A percentile compares a stretch with the other conserved stretches of the same genome.
These are phyloP conservation scores for Psidium friedrichsthalianum DNA, from an alignment of 345 rosid species.

Conservation along the genomic window DNA sequence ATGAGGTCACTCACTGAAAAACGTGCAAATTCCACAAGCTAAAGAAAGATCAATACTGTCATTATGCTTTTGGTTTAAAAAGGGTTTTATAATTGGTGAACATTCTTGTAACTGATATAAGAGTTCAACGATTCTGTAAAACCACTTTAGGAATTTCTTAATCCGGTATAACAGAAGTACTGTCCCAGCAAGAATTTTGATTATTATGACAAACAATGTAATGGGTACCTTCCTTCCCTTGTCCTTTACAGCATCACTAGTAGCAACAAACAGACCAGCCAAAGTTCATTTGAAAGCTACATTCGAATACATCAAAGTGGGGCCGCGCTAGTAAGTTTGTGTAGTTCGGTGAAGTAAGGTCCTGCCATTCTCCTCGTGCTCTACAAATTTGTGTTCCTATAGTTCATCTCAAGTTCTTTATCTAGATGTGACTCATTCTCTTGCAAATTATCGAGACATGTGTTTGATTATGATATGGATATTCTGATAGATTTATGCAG, in stretches of 20 bases:
- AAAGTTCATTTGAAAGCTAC: neutral
- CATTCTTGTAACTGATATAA: neutral
- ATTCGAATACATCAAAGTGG: neutral
- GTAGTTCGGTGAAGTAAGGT: neutral
- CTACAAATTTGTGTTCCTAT: neutral
- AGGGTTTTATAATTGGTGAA: neutral
- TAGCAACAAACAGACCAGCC: neutral
- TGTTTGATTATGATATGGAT: neutral
- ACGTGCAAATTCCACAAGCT: neutral
- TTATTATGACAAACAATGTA: neutral
- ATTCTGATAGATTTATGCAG: neutral
- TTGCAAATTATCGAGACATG: neutral
- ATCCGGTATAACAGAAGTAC: neutral
- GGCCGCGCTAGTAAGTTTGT: neutral
- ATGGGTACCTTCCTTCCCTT: neutral
- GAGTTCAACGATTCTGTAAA: neutral
- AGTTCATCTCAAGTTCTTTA: neutral
- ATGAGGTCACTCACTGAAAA: neutral
- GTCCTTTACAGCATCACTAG: neutral
- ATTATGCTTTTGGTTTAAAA: neutral
- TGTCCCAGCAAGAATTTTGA: neutral
- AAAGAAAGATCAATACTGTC: neutral
- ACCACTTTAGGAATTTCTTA: neutral
- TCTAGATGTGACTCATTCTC: neutral
- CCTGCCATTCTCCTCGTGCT: neutral